Conservation (phyloP, 2,329 filamentous ascomycete genomes). For the Cladosporium sp. region DNA sequence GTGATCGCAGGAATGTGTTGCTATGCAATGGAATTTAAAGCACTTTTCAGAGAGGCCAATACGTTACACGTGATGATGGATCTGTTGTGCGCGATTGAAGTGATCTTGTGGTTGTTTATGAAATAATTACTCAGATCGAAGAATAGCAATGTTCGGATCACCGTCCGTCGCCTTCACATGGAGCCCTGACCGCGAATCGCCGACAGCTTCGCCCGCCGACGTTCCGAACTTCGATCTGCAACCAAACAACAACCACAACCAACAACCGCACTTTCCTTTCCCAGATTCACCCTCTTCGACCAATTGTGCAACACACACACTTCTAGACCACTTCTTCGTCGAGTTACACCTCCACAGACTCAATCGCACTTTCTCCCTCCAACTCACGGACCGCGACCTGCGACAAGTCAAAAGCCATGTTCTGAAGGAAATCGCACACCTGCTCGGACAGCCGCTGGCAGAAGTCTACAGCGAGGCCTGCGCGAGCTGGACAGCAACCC, state of each 20-base stretch:
- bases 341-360: conserved; percentile 6
- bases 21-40: too few relatives aligned
- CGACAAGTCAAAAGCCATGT: not conserved
- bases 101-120: too few relatives aligned
- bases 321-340: conserved; percentile 6
- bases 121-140: too few relatives aligned
- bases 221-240: not conserved
- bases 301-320: not conserved
- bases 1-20: too few relatives aligned
- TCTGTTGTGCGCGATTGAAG: too few relatives aligned
- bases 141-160: not conserved
- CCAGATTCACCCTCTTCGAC: not conserved
- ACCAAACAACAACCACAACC: not conserved
- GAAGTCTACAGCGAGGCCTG: conserved; percentile 7
- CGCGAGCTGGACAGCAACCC: conserved; percentile 2
- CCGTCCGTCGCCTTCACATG: not conserved
- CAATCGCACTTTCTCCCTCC: not conserved
- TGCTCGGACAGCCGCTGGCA: conserved; percentile 9
- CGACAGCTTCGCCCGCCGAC: not conserved
- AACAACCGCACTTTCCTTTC: not conserved
- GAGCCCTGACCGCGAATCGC: not conserved
- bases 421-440: conserved; percentile 2
- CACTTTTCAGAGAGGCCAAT: too few relatives aligned
- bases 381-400: conserved; percentile 7
- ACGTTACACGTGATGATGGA: too few relatives aligned